Base-by-base conservation (phyloP, 2,329 filamentous ascomycete species). In the Sclerotinia spermophila region DNA sequence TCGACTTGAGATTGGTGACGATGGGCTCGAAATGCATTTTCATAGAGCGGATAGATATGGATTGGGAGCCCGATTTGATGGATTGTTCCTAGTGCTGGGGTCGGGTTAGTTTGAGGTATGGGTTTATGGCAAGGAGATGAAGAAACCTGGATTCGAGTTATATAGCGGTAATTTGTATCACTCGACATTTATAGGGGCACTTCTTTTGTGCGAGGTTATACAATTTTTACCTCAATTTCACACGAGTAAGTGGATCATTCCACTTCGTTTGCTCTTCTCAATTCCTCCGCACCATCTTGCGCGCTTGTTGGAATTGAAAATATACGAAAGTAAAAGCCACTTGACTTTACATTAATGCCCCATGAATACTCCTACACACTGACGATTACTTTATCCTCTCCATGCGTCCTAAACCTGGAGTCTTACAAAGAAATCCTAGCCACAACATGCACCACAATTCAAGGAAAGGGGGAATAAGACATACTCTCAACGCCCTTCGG, bases 31-130 rank as follows among this genome's bases (percentile, higher is more conserved):
- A 89, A 88, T 0, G 80, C 86, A 73, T 89, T 90, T 74, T 91
- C 89, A 74, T 90, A 91, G 0, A 92, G 76, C 0, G 89, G 88
- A 74, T 92, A 92, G 0, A 91, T 82, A 44, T 92, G 89, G 17
- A 91, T 89, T 0, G 89, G 89, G 0, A 86, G 82, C 0, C 89
- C 88, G 17, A 91, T 85, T 2, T 81, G 81, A 74, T 91, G 89
- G 3, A 81, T 80, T 2, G 84, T 83, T 1, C 87, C 88, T 19
- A 87, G 76, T 74, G 86, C 86, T 89, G 21, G 6, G 19, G 17
- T 2, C 0, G 40, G 10, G 27, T 66, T 30, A 66, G 62, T 55
- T 40, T 2, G 0, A 30, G 11, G 1, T 51, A 17, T 19, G 24
- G 6, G n/a, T 42, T 24, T 0, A 33, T 21, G 21, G 27, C 19